Evolutionary conservation across 2,329 filamentous ascomycete species (phyloP).

Genomic region (Berkeleyomyces rouxiae): DNA sequence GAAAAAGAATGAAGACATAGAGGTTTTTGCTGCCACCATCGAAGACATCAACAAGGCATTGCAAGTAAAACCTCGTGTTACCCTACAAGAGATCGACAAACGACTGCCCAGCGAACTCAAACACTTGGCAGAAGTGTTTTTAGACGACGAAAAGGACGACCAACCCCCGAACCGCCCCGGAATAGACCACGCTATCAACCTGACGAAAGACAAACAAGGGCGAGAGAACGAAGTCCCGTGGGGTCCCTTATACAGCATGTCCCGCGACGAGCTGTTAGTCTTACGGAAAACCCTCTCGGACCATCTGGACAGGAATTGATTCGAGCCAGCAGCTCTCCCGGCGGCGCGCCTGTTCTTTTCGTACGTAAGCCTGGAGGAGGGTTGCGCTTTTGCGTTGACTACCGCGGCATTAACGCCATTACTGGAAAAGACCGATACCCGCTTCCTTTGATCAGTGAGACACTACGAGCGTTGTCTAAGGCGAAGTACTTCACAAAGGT

Average conservation of each 20-base stretch:
- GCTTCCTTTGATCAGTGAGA: too few species aligned
- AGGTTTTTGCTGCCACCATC: background rate
- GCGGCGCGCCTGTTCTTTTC: conserved; percentile 19
- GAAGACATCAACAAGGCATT: background rate
- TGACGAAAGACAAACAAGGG: too few species aligned
- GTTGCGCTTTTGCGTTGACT: background rate
- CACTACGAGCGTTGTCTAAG: too few species aligned
- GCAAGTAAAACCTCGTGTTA: too few species aligned
- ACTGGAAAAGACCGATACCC: background rate
- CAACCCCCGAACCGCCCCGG: too few species aligned
- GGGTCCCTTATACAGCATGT: background rate
- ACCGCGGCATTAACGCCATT: background rate
- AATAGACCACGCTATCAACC: too few species aligned
- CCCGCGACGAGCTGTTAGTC: background rate
- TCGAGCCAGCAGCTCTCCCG: background rate
- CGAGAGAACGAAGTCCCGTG: background rate
- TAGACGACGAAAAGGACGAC: too few species aligned
- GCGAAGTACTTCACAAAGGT: too few species aligned
- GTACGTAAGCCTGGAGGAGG: conserved; percentile 7
- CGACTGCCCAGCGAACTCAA: too few species aligned
- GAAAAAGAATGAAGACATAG: background rate
- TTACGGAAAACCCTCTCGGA: background rate
- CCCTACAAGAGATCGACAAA: too few species aligned
- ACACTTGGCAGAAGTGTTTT: too few species aligned
- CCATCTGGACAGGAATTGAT: background rate